These are phyloP conservation scores for Hymenoscyphus repandus DNA, from an alignment of 2,329 filamentous ascomycete genomes.

Conservation along the genomic window DNA sequence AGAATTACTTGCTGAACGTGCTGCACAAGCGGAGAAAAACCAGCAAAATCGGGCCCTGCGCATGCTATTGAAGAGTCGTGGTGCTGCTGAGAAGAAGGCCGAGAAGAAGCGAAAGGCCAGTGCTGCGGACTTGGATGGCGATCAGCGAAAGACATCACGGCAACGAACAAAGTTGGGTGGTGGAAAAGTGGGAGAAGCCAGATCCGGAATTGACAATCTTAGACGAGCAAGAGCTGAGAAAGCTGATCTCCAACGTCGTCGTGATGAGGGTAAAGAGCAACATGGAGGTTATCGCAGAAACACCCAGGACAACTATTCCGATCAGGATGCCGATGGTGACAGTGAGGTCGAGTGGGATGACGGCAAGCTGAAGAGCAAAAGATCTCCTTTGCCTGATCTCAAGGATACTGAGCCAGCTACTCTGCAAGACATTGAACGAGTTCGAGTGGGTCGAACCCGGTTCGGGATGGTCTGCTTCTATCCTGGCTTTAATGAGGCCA, in stretches of 20 bases:
- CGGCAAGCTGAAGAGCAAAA: constrained; percentile 42
- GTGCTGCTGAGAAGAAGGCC: constrained; percentile 51
- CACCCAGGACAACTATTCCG: constrained; percentile 48
- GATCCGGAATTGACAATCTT: constrained; percentile 66
- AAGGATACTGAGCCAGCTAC: constrained; percentile 61
- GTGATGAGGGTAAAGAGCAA: constrained; percentile 56
- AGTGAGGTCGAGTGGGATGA: constrained; percentile 77
- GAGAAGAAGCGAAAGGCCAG: constrained; percentile 73
- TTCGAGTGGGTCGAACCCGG: constrained; percentile 76
- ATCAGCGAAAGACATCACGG: constrained; percentile 66
- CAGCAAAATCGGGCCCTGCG: constrained; percentile 79
- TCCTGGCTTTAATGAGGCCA: constrained; percentile 77
- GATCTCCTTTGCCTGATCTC: constrained; percentile 34
- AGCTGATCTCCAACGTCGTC: constrained; percentile 57
- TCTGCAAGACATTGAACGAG: constrained; percentile 76
- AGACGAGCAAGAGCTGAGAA: constrained; percentile 59
- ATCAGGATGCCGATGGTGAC: constrained; percentile 61
- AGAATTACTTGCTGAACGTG: constrained; percentile 81
- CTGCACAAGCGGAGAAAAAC: constrained; percentile 73
- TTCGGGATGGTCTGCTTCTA: constrained; percentile 93
- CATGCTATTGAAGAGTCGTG: constrained; percentile 65
- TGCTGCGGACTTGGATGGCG: constrained; percentile 72
- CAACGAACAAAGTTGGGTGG: constrained; percentile 63
- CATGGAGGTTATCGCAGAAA: constrained; percentile 40
- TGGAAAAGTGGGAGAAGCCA: constrained; percentile 62